phyloP scores from a whole-genome alignment of 2,329 filamentous ascomycete species.

The Ophiocordyceps robertsii region DNA sequence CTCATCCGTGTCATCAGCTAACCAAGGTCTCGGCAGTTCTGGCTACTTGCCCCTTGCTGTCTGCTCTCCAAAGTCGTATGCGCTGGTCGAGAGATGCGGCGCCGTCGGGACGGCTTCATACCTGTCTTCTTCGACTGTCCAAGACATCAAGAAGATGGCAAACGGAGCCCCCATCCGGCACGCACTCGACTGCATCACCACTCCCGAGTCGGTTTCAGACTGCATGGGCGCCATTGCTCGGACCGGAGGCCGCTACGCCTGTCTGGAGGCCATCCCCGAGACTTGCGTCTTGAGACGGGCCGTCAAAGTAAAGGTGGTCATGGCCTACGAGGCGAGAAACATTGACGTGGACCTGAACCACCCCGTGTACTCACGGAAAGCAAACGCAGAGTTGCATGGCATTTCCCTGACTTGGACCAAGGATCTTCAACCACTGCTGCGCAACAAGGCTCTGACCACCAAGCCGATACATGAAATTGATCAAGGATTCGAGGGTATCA shows the following conservation, averaged over 20 bases:
- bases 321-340: conserved; percentile 8
- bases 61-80: not conserved
- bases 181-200: conserved; percentile 18
- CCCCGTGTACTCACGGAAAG: not conserved
- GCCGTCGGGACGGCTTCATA: not conserved
- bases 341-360: not conserved
- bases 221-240: conserved; percentile 15
- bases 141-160: not conserved
- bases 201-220: conserved; percentile 9
- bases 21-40: not conserved
- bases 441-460: not conserved
- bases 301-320: conserved; percentile 9
- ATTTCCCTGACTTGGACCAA: not conserved
- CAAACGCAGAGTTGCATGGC: not conserved
- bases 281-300: conserved; percentile 11
- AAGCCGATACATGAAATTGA: conserved; percentile 5
- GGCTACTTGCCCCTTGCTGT: conserved; percentile 1
- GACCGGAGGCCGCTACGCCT: conserved; percentile 17
- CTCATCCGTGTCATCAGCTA: not conserved
- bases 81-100: not conserved
- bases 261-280: conserved; percentile 11
- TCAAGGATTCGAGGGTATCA: no score
- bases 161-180: conserved; percentile 7
- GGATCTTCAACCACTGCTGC: not conserved
- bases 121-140: not conserved